Percentiles rank a stretch among this genome's conserved stretches.
Conservation (phyloP, 2,329 filamentous ascomycete genomes). For the Alternaria sp. region DNA sequence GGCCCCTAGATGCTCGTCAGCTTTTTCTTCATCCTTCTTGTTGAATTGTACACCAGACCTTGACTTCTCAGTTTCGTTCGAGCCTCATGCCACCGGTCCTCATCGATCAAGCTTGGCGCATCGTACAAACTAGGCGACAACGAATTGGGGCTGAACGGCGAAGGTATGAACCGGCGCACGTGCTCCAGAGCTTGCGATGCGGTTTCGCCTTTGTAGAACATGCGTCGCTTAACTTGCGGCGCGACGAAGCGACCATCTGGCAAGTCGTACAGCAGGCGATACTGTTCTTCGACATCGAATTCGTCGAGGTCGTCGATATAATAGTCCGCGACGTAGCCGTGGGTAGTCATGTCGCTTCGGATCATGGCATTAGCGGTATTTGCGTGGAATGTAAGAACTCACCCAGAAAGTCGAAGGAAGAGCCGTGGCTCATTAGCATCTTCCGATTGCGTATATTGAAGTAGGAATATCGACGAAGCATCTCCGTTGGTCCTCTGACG, state of each 20-base stretch:
- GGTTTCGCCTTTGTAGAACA: not conserved
- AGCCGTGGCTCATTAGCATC: no score
- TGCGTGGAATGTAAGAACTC: not conserved
- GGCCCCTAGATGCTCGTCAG: not conserved
- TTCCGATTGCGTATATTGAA: not conserved
- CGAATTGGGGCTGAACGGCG: not conserved
- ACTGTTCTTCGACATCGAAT: not conserved
- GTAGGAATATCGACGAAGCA: not conserved
- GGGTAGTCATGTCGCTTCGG: not conserved
- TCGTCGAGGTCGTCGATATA: not conserved
- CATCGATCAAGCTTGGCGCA: slow-evolving; percentile 10
- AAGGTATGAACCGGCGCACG: not conserved
- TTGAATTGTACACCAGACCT: not conserved
- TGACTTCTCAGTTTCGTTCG: not conserved
- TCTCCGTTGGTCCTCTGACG: not conserved
- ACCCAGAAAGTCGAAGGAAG: not conserved
- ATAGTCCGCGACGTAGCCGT: not conserved
- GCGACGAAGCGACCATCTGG: not conserved
- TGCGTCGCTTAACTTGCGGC: not conserved
- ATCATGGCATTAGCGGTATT: not conserved
- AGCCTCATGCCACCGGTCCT: slow-evolving; percentile 9
- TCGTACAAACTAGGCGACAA: not conserved
- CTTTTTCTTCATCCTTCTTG: no score
- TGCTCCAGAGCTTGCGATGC: not conserved
- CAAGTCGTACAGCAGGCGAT: not conserved